Evolutionary conservation across 768 basidiomycete genomes (phyloP), one percentile per base, ranked within the genome.

Genomic region (Lactarius sanguifluus): DNA sequence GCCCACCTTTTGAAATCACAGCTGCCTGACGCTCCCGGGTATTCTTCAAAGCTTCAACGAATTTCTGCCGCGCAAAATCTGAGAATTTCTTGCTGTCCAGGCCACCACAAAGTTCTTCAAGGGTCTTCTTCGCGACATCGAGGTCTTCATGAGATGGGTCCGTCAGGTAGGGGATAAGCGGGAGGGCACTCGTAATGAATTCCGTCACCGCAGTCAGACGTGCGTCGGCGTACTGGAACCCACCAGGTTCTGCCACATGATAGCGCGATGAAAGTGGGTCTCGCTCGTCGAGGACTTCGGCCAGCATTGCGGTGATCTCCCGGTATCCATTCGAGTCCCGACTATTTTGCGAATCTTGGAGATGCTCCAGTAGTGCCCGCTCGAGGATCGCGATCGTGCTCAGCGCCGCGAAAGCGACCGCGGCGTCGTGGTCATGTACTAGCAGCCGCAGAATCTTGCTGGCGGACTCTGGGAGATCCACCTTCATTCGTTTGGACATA

Each of bases 341-440:
- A 1, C 18, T 15, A 25, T 1, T 4, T 10, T 41, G 43, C 34
- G 43, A 15, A 7, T 10, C 16, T 10, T 8, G 23, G 16, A 50
- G 38, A 1, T 52, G 65, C 16, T 54, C 50, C 3, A 45, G 30
- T 15, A 64, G 16, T 23, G 57, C 45, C 13, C 34, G 63, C 55
- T 64, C 43, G 2, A 28, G 18, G n/a, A 59, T n/a, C 5, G 63
- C 45, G 23, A 30, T 13, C 20, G 63, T 38, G 47, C 57, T 64
- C 36, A 40, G 8, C 25, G 63, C 62, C 41, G 57, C 50, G 20
- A 55, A 64, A 20, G 58, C 58, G 25, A 67, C 63, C n/a, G n/a
- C n/a, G 9, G 25, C 12, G 3, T 67, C 66, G 30, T 20, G 40
- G 50, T 67, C 66, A 0, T 18, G 28, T 6, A 62, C 25, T 32